phyloP scores from a whole-genome alignment of 176 grass and related monocot genomes.

The Eleusine indica region DNA sequence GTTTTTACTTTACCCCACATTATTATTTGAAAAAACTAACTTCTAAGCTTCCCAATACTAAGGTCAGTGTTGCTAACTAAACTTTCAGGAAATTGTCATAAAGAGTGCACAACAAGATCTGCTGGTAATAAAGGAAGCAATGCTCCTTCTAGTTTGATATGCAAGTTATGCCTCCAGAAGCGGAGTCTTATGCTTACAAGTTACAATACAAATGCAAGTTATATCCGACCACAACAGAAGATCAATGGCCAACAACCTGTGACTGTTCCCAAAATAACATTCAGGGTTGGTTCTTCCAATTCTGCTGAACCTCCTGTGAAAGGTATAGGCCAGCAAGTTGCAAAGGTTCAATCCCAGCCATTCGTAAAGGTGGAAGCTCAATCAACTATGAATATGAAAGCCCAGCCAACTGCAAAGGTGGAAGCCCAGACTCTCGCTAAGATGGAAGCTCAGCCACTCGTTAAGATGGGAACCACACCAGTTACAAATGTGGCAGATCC shows the following conservation, averaged over 20 bases:
- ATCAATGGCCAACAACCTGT: slow-evolving; percentile 45
- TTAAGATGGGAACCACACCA: slow-evolving; percentile 24
- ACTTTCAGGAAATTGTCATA: slow-evolving; percentile 84
- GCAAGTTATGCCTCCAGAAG: slow-evolving; percentile 75
- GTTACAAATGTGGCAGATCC: slow-evolving; percentile 27
- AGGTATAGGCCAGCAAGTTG: neutral
- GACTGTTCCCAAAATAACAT: slow-evolving; percentile 48
- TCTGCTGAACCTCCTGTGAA: neutral
- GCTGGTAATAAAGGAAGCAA: slow-evolving; percentile 43
- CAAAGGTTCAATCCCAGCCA: slow-evolving; percentile 38
- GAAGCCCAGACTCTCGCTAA: slow-evolving; percentile 32
- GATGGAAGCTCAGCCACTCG: slow-evolving; percentile 17
- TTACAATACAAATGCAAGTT: slow-evolving; percentile 44
- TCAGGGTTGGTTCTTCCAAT: slow-evolving; percentile 45
- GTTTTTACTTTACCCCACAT: neutral
- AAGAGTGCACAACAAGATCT: slow-evolving; percentile 68
- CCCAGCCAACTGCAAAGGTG: slow-evolving; percentile 27
- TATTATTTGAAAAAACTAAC: slow-evolving; percentile 15
- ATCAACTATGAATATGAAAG: neutral
- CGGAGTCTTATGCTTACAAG: slow-evolving; percentile 53
- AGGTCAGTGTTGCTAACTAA: slow-evolving; percentile 43
- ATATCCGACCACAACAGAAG: slow-evolving; percentile 46
- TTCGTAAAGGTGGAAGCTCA: neutral
- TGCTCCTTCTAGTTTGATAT: slow-evolving; percentile 53
- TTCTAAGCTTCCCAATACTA: slow-evolving; percentile 20